Percentiles rank a stretch among this genome's conserved stretches.
phyloP scores from a whole-genome alignment of 2,329 filamentous ascomycete species.

The Diaporthe citrichinensis region DNA sequence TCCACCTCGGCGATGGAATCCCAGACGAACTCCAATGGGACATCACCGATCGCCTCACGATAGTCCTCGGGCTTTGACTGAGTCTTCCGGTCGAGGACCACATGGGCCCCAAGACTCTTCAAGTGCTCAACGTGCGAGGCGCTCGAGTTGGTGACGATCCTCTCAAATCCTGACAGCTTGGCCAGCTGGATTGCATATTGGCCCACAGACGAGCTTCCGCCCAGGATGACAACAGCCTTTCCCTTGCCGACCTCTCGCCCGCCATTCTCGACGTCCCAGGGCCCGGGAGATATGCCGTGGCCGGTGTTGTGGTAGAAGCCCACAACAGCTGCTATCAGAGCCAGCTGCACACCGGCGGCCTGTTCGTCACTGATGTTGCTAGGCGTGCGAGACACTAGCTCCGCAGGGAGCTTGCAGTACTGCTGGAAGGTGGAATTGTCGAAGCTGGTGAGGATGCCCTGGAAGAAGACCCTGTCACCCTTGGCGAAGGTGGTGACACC shows the following conservation, averaged over 20 bases:
- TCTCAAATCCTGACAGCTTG: slow-evolving; percentile 57
- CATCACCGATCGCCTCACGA: slow-evolving; percentile 44
- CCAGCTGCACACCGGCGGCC: slow-evolving; percentile 47
- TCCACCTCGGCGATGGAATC: slow-evolving; percentile 49
- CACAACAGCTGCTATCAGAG: slow-evolving; percentile 43
- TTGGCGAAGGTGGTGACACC: slow-evolving; percentile 47
- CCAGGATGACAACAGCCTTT: slow-evolving; percentile 55
- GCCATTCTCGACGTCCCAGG: slow-evolving; percentile 46
- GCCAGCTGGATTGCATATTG: slow-evolving; percentile 61
- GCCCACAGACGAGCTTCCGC: slow-evolving; percentile 54
- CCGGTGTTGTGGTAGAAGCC: slow-evolving; percentile 45
- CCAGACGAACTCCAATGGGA: slow-evolving; percentile 49
- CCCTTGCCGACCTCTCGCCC: slow-evolving; percentile 55
- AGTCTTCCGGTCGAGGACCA: slow-evolving; percentile 43
- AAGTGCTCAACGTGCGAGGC: slow-evolving; percentile 53
- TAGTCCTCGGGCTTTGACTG: slow-evolving; percentile 47
- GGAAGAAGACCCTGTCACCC: slow-evolving; percentile 56
- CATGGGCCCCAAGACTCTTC: slow-evolving; percentile 44
- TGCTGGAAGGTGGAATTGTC: slow-evolving; percentile 54
- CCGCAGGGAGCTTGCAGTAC: slow-evolving; percentile 52
- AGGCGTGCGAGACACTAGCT: slow-evolving; percentile 51
- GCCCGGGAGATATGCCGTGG: slow-evolving; percentile 46
- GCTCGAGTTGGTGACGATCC: slow-evolving; percentile 56
- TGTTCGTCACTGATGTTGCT: slow-evolving; percentile 49
- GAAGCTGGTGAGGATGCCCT: slow-evolving; percentile 51